Evolutionary conservation across 768 basidiomycete species (phyloP).

Genomic region (Mycena belliarum): DNA sequence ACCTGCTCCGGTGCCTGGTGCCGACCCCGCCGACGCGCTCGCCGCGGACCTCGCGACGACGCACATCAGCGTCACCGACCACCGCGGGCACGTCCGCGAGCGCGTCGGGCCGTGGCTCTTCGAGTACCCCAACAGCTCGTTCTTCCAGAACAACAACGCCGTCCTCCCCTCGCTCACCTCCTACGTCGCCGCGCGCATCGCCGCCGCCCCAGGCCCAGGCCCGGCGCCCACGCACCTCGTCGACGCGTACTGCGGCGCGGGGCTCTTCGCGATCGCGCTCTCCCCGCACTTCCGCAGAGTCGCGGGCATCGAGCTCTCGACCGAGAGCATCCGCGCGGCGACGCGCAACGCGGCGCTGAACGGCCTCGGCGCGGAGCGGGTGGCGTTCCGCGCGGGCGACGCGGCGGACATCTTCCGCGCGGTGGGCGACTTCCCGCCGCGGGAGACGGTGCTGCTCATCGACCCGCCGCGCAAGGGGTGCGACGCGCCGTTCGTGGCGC

Average conservation of each 20-base stretch:
- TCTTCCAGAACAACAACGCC: slow-evolving; percentile 99
- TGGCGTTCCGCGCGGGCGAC: slow-evolving; percentile 77
- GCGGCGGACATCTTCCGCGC: slow-evolving; percentile 82
- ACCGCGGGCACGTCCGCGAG: slow-evolving; percentile 80
- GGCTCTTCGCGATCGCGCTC: slow-evolving; percentile 85
- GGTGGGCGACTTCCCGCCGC: slow-evolving; percentile 65
- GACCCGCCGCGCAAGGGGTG: slow-evolving; percentile 97
- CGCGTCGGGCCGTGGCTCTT: slow-evolving; percentile 79
- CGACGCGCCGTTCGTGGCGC: slow-evolving; percentile 74
- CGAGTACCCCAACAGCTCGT: slow-evolving; percentile 84
- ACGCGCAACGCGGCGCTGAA: slow-evolving; percentile 69
- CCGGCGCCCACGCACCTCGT: slow-evolving; percentile 78
- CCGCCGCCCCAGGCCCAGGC: slow-evolving; percentile 22
- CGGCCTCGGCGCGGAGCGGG: slow-evolving; percentile 52
- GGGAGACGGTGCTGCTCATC: slow-evolving; percentile 69
- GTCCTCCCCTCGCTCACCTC: slow-evolving; percentile 82
- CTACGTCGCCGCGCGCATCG: slow-evolving; percentile 78
- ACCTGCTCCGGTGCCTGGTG: slow-evolving; percentile 28
- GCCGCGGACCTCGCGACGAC: slow-evolving; percentile 46
- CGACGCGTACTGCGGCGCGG: slow-evolving; percentile 92
- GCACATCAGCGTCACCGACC: slow-evolving; percentile 83
- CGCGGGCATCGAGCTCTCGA: slow-evolving; percentile 85
- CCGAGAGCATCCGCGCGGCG: slow-evolving; percentile 69
- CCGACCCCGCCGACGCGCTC: slow-evolving; percentile 30
- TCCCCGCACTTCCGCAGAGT: slow-evolving; percentile 73